phyloP scores from a whole-genome alignment of 805 yeast genomes.

The Diddensiella santjacobensis region DNA sequence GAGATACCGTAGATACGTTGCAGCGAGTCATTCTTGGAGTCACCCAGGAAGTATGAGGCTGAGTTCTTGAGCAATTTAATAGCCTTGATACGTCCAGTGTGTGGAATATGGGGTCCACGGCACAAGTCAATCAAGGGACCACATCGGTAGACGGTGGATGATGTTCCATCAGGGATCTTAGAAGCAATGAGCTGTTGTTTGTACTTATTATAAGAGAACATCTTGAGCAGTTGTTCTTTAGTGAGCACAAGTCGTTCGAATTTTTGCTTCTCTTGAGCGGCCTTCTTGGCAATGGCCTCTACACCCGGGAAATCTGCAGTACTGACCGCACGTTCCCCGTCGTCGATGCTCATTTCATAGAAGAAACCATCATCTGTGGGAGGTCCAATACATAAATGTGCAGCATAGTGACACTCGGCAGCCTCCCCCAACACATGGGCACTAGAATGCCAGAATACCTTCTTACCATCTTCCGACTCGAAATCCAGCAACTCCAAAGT shows the following conservation, averaged over 20 bases:
- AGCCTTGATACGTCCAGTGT: constrained; percentile 94
- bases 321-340: constrained; percentile 70
- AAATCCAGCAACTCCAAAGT: constrained; percentile 81
- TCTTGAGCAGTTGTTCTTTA: constrained; percentile 83
- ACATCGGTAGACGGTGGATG: constrained; percentile 96
- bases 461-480: constrained; percentile 89
- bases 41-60: constrained; percentile 94
- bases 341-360: constrained; percentile 86
- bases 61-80: constrained; percentile 93
- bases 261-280: constrained; percentile 90
- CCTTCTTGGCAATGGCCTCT: constrained; percentile 83
- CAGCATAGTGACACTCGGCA: constrained; percentile 93
- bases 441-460: constrained; percentile 98
- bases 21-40: constrained; percentile 84
- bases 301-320: constrained; percentile 79
- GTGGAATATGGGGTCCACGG: constrained; percentile 96
- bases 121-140: constrained; percentile 96
- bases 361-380: constrained; percentile 98
- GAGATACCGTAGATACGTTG: constrained; percentile 98
- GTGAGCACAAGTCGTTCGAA: constrained; percentile 90
- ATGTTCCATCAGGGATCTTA: constrained; percentile 92
- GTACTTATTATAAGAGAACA: constrained; percentile 95
- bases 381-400: constrained; percentile 90
- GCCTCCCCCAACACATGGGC: constrained; percentile 98
- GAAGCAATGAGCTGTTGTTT: constrained; percentile 81